Base-by-base conservation (phyloP, 805 yeast species). In the Starmera quercuum region DNA sequence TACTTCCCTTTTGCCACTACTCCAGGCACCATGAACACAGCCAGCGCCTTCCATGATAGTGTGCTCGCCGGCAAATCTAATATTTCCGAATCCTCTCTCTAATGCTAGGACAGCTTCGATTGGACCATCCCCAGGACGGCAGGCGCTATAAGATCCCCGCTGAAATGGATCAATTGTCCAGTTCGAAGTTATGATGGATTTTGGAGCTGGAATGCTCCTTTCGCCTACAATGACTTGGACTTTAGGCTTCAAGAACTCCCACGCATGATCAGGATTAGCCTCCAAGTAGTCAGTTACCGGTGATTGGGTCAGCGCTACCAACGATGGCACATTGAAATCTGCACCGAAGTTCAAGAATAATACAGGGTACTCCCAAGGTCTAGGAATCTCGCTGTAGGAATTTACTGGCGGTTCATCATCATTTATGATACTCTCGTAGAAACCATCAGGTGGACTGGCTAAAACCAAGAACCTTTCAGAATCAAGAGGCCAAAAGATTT, bases 11-110 rank as follows among this genome's bases (percentile, higher is more conserved):
- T 47, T 49, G 1, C 90, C 96, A 47, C 90, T 80, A 40, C 64
- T 62, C 75, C 84, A 85, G 0, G 95, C 95, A 0, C 95, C 96
- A 52, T 87, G 94, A 5, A 82, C 92, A 45, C 95, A 87, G 0
- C 96, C 96, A 12, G 86, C 82, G 7, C 95, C 95, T 44, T 85
- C 95, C 44, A 74, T 59, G 16, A 77, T 74, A 0, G 95, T 82
- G 53, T 87, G 95, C 51, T 87, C 96, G 7, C 96, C 96, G 0
- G 95, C 95, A 63, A 87, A 87, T 28, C 95, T 63, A 3, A 87
- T 58, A 7, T 66, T 63, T 10, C 68, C 75, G 15, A 69, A 60
- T 0, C 86, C 83, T 17, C 71, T 71, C 14, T 71, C 64, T 37
- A 83, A 64, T n/a, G 79, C 81, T 12, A 75, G 51, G 0, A 81